phyloP scores from a whole-genome alignment of 257 asterid genomes.

The Nicotiana obtusifolia region DNA sequence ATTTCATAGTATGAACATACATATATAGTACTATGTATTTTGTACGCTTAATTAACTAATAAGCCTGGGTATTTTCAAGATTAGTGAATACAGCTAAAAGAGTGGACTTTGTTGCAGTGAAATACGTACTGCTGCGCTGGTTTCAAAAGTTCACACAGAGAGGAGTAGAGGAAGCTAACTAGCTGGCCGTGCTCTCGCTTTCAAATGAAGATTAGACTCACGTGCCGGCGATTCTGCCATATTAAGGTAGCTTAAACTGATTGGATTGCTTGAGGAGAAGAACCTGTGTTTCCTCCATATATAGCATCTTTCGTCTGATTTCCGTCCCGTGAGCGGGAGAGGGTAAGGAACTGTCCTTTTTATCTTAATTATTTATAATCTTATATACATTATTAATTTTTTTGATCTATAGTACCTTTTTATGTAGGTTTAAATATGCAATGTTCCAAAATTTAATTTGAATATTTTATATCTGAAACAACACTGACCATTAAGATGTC shows the following conservation, averaged over 20 bases:
- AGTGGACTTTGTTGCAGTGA: constrained; percentile 9
- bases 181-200: constrained; percentile 14
- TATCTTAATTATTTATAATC: too few species aligned
- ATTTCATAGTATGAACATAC: background rate
- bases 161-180: background rate
- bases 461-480: too few species aligned
- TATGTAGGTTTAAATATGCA: too few species aligned
- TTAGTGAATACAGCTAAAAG: background rate
- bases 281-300: constrained; percentile 12
- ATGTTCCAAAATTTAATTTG: too few species aligned
- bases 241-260: background rate
- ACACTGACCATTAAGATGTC: too few species aligned
- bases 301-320: background rate
- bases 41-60: background rate
- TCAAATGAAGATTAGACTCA: constrained; percentile 6
- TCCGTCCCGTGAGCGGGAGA: constrained; percentile 3
- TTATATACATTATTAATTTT: too few species aligned
- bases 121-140: background rate
- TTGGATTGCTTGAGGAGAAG: constrained; percentile 7
- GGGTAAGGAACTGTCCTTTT: background rate
- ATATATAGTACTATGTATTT: background rate
- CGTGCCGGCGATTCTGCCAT: background rate
- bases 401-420: too few species aligned
- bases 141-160: constrained; percentile 1
- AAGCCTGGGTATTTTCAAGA: background rate